phyloP scores from a whole-genome alignment of 1,139 yeast species.

The Candida sanyaensis region DNA sequence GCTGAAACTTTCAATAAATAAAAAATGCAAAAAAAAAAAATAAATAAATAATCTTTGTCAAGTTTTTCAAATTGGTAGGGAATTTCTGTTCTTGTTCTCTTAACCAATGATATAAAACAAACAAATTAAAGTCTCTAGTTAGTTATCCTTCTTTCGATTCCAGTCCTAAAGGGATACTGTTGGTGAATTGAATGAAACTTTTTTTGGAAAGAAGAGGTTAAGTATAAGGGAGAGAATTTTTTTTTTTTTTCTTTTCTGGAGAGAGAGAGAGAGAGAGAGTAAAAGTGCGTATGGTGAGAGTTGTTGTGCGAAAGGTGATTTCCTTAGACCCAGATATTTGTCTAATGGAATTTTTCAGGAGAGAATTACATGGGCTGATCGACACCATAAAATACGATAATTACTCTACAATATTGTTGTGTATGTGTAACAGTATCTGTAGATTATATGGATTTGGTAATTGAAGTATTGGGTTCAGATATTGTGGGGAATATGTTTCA shows the following conservation, averaged over 20 bases:
- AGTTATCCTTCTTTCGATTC: conserved; percentile 5
- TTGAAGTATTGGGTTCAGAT: not conserved
- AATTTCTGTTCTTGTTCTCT: not conserved
- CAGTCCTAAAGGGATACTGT: conserved; percentile 3
- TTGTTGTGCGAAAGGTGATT: not conserved
- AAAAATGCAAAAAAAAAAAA: not conserved
- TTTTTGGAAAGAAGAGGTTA: not conserved
- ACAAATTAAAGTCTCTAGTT: conserved; percentile 1
- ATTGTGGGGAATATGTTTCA: not conserved
- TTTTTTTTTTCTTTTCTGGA: conserved; percentile 4
- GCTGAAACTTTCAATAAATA: not conserved
- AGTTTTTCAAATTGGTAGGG: not conserved
- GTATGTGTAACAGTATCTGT: not conserved
- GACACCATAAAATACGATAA: not conserved
- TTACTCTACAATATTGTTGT: too few species aligned
- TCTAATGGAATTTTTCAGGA: not conserved
- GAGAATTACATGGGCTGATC: not conserved
- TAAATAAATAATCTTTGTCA: not conserved
- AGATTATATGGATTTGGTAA: not conserved
- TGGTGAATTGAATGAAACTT: conserved; percentile 1
- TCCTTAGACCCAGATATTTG: not conserved
- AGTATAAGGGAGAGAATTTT: conserved; percentile 3
- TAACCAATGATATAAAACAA: not conserved
- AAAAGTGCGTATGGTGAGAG: not conserved
- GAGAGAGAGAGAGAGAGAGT: not conserved